These are phyloP conservation scores for Monosporozyma aquatica DNA, from an alignment of 805 yeast species.

Conservation along the genomic window DNA sequence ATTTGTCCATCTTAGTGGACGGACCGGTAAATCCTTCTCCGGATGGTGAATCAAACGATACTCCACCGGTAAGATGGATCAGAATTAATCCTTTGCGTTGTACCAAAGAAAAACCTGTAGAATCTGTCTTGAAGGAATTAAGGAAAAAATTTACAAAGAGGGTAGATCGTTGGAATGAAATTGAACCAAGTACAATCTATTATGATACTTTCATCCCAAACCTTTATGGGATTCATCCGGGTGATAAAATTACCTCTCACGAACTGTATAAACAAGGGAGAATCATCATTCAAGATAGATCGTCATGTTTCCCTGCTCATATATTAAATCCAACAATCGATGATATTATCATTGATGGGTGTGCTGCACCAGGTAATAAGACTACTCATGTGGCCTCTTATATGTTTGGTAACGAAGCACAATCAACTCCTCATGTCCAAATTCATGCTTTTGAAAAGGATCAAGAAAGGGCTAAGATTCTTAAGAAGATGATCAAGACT, in stretches of 20 bases:
- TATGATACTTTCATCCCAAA: conserved; percentile 66
- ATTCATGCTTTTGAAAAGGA: conserved; percentile 85
- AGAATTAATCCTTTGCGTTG: conserved; percentile 59
- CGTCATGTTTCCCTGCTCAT: conserved; percentile 92
- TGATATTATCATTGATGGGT: conserved; percentile 73
- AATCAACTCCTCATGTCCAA: conserved; percentile 20
- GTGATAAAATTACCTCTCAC: conserved; percentile 58
- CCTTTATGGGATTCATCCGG: conserved; percentile 75
- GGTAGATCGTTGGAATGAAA: conserved; percentile 38
- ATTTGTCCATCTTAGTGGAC: conserved; percentile 40
- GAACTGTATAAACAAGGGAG: conserved; percentile 65
- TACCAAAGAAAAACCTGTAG: conserved; percentile 20
- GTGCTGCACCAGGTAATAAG: conserved; percentile 98
- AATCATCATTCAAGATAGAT: conserved; percentile 88
- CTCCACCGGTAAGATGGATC: conserved; percentile 75
- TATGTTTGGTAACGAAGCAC: conserved; percentile 13
- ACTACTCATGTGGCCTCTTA: conserved; percentile 70
- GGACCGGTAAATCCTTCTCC: conserved; percentile 31
- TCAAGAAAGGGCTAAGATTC: conserved; percentile 53
- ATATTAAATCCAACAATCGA: conserved; percentile 58
- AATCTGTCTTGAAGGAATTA: conserved; percentile 20
- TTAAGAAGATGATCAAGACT: conserved; percentile 65
- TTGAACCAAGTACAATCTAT: conserved; percentile 51
- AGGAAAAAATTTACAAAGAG: conserved; percentile 32
- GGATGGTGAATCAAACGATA: conserved; percentile 38